Base-by-base conservation (phyloP, 1,284 basidiomycete genomes). In the Schizophyllum commune region DNA sequence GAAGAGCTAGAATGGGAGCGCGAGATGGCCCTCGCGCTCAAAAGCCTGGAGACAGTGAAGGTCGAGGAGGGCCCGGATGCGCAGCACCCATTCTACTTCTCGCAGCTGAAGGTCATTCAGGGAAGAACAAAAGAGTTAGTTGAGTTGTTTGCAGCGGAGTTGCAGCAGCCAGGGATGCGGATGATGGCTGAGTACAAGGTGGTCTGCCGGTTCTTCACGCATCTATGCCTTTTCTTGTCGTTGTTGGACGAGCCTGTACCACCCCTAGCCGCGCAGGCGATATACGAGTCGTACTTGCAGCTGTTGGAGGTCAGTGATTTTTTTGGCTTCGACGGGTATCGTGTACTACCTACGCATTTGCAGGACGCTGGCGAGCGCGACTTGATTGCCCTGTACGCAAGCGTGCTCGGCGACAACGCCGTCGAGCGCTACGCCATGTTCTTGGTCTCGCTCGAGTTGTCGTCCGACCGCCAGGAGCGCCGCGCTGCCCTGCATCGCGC, bases 341-440 rank as follows among this genome's bases (percentile, higher is more conserved):
- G 52, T 34, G 19, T 60, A 52, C 20, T 20, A 39, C 22, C 11
- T 55, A n/a, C n/a, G n/a, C n/a, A n/a, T n/a, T n/a, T n/a, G n/a
- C 59, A 92, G 83, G 77, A 78, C 58, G 88, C 88, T n/a, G 90
- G 89, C 5, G 85, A 96, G 70, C 83, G 92, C 34, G 83, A 89
- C 55, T 82, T 98, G 13, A 94, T 99, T 13, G 95, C 96, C 0
- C 85, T 97, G 79, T 99, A 99, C 71, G 94, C 95, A 1, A 87
- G 92, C 54, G 92, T 92, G 52, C 77, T 99, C 20, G 91, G 94
- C n/a, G 88, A 92, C 63, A 93, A 91, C 66, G 95, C 95, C 5
- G 88, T 96, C 56, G 90, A 94, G 67, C 90, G 93, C 55, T 99
- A 98, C 68, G 95, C 96, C 0, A 78, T 89, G 67, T 98, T 95